Evolutionary conservation across 208 protist species (phyloP).

Genomic region (Crithidia mellificae): DNA sequence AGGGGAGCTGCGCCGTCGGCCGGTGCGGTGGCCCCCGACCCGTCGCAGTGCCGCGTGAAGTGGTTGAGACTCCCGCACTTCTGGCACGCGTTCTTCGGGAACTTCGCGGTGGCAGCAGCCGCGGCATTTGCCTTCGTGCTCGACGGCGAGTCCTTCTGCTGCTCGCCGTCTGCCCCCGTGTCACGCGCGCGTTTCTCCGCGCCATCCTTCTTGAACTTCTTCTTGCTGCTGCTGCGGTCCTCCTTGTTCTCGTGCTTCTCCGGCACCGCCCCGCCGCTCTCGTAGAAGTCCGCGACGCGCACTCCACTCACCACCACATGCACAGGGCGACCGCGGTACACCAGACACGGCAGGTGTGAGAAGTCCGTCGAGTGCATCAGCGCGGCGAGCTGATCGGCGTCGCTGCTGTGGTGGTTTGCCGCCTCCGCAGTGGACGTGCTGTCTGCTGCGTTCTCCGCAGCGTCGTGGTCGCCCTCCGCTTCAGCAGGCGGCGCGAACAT

Average conservation of each 20-base stretch:
- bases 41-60: conserved; percentile 54
- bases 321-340: conserved; percentile 40
- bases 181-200: background rate
- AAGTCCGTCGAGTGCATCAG: conserved; percentile 27
- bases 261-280: conserved; percentile 55
- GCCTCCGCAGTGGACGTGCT: too few species aligned
- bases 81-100: conserved; percentile 50
- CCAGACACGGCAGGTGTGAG: conserved; percentile 38
- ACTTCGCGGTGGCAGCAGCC: background rate
- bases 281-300: conserved; percentile 59
- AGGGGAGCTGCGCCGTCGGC: background rate
- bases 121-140: too few species aligned
- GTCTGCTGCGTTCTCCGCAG: too few species aligned
- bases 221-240: conserved; percentile 20
- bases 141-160: background rate
- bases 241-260: conserved; percentile 27
- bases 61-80: conserved; percentile 46
- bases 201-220: background rate
- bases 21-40: conserved; percentile 12
- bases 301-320: conserved; percentile 59
- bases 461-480: too few species aligned
- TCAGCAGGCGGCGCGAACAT: conserved; percentile 22
- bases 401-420: too few species aligned
- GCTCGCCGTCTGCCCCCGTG: background rate
- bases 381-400: too few species aligned